phyloP scores from a whole-genome alignment of 176 grass and related monocot genomes.

The Olyra latifolia region DNA sequence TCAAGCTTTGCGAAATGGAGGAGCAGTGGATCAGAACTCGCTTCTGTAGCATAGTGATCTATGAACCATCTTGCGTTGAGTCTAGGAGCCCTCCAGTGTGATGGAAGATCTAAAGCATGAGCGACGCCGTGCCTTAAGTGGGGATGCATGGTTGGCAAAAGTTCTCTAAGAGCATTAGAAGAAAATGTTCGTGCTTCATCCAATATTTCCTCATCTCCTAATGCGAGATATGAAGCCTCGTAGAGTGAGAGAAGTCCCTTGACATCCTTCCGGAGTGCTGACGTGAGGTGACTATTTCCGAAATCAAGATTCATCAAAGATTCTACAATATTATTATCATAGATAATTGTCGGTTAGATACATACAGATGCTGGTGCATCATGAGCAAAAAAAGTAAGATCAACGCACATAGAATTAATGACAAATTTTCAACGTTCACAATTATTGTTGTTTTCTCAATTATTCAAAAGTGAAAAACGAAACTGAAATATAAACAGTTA shows the following conservation, averaged over 20 bases:
- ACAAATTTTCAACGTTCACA: not conserved
- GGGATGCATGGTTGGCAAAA: not conserved
- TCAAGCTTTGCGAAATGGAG: slow-evolving; percentile 27
- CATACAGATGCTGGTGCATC: too few species aligned
- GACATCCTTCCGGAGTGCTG: not conserved
- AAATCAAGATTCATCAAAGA: not conserved
- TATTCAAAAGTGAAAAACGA: too few species aligned
- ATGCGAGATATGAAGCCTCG: slow-evolving; percentile 33
- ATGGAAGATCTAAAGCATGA: slow-evolving; percentile 9
- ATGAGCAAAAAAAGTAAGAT: too few species aligned
- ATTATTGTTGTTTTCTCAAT: not conserved
- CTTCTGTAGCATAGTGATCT: not conserved
- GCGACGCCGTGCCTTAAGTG: not conserved
- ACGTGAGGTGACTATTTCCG: not conserved
- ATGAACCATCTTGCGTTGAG: slow-evolving; percentile 36
- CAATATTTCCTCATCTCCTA: not conserved
- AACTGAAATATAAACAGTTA: too few species aligned
- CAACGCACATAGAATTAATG: too few species aligned
- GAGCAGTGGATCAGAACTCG: not conserved
- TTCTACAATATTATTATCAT: not conserved
- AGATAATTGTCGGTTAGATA: too few species aligned
- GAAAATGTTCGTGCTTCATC: slow-evolving; percentile 26
- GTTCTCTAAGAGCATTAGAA: not conserved
- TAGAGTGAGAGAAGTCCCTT: slow-evolving; percentile 26
- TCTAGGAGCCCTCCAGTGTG: slow-evolving; percentile 17